A percentile compares a stretch with the other conserved stretches of the same genome.
These are phyloP conservation scores for Fusarium agapanthi DNA, from an alignment of 2,329 filamentous ascomycete genomes.

Conservation along the genomic window DNA sequence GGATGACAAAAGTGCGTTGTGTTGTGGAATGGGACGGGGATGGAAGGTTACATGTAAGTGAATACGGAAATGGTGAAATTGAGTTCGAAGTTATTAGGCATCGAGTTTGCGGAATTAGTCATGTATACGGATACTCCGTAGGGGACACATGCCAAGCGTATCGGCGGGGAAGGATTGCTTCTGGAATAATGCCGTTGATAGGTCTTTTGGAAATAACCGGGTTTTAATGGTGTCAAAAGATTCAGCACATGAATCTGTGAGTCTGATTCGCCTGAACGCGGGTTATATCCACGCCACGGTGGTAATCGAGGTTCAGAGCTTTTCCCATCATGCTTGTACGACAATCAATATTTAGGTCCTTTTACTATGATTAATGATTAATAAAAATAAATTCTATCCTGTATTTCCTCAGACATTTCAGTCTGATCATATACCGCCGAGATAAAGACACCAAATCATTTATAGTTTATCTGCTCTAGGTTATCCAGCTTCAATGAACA, in stretches of 20 bases:
- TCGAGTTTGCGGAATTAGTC: neutral
- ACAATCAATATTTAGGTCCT: rapidly evolving
- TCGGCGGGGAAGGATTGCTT: neutral
- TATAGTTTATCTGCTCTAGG: neutral
- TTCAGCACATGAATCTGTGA: rapidly evolving
- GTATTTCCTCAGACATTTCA: rapidly evolving
- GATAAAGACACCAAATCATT: no score
- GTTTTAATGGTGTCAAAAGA: rapidly evolving
- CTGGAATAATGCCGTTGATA: neutral
- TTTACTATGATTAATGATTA: rapidly evolving
- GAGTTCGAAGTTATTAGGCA: neutral
- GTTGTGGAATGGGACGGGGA: neutral
- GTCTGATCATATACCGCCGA: rapidly evolving
- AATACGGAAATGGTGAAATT: neutral
- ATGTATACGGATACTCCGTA: neutral
- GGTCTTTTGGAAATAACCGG: neutral
- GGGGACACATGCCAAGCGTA: neutral
- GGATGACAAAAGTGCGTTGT: slow-evolving; percentile 1
- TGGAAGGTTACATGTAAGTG: neutral
- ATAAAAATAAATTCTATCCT: neutral
- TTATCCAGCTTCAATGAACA: neutral
- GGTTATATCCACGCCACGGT: rapidly evolving
- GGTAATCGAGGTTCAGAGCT: rapidly evolving
- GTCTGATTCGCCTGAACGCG: rapidly evolving
- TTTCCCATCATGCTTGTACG: rapidly evolving